A percentile compares a stretch with the other conserved stretches of the same genome.
These are phyloP conservation scores for Hsuehochloa calcarea DNA, from an alignment of 176 grass and related monocot genomes.

Conservation along the genomic window DNA sequence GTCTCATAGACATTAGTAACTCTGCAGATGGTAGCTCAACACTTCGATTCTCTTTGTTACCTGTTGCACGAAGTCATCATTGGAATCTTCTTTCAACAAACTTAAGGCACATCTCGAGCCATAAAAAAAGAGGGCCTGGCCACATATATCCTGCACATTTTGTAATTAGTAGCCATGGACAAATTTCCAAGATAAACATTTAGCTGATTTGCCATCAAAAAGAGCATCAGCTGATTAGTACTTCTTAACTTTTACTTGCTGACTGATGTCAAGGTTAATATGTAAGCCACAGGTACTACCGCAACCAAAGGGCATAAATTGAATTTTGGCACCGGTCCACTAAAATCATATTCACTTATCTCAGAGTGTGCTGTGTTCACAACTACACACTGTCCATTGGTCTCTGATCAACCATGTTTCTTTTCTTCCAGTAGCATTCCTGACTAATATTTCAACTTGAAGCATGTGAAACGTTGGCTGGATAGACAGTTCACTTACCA, in stretches of 20 bases:
- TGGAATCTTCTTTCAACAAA: constrained; percentile 41
- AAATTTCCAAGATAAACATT: constrained; percentile 15
- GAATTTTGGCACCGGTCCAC: neutral
- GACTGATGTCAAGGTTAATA: neutral
- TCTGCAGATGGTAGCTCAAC: constrained; percentile 47
- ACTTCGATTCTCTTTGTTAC: constrained; percentile 45
- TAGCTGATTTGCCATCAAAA: neutral
- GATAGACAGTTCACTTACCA: constrained; percentile 39
- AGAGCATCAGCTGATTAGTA: neutral
- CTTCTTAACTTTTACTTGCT: neutral
- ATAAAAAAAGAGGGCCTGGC: constrained; percentile 44
- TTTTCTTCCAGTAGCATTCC: neutral
- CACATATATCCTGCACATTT: constrained; percentile 49
- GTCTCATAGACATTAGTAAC: constrained; percentile 60
- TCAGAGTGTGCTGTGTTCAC: neutral
- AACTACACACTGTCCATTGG: neutral
- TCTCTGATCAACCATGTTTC: neutral
- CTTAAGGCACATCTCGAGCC: constrained; percentile 43
- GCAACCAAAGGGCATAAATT: neutral
- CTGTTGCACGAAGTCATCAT: constrained; percentile 34
- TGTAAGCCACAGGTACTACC: neutral
- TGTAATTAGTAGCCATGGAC: neutral
- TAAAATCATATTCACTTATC: neutral
- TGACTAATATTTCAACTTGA: constrained; percentile 13
- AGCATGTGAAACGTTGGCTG: neutral